Base-by-base conservation (phyloP, 805 yeast genomes). In the Groenewaldozyma tartarivorans region DNA sequence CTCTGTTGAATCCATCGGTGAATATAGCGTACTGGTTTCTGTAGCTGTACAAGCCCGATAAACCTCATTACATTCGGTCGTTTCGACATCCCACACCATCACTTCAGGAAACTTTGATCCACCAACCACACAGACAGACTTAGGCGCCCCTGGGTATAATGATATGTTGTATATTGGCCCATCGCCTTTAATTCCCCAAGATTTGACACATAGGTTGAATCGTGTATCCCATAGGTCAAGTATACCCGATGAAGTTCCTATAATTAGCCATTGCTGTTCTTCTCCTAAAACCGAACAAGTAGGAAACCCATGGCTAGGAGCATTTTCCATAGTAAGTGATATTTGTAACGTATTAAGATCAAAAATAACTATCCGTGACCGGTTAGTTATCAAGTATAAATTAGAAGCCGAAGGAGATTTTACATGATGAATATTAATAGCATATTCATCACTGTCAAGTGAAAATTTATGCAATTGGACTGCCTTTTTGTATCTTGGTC, bases 171-270 rank as follows among this genome's bases (percentile, higher is more conserved):
- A 62, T 5, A 86, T 76, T 1, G 80, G 73, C 4, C 30, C 31
- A 3, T 67, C 66, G 11, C 66, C 63, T 32, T 68, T 71, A 35
- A 85, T 68, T 6, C 71, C 70, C 77, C 86, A 81, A 1, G 79
- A 65, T 45, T 72, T 77, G 27, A 85, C 62, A 33, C 72, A 62
- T 0, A 81, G 44, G 27, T 68, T 68, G 56, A 86, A 84, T 40
- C 94, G 64, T 27, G 83, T 48, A 57, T 87, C 96, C 94, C 95
- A 87, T 13, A 90, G 60, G 47, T 77, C 78, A 22, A 92, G 55
- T 1, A 79, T 63, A 1, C 96, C 96, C 31, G 71, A 72, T 0
- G 73, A 63, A 0, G 96, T 84, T 0, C 96, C 96, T 2, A 81
- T 55, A 5, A 84, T 56, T 1, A 84, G 55, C 85, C 95, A 85